These are phyloP conservation scores for Ogataea wickerhamii DNA, from an alignment of 805 yeast species.

Conservation along the genomic window DNA sequence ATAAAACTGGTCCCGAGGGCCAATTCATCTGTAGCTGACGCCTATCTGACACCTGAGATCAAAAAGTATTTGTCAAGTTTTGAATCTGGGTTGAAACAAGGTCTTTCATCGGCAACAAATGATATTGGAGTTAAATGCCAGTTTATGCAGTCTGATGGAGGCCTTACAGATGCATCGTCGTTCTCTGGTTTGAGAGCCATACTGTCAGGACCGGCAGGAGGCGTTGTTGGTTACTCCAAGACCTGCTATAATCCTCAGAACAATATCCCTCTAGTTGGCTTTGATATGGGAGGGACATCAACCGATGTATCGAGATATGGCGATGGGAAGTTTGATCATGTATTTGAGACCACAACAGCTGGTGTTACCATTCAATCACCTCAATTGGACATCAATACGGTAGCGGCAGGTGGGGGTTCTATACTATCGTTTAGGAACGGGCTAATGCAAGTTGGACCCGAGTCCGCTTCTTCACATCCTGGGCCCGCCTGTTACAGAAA, in stretches of 20 bases:
- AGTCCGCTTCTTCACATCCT: constrained; percentile 83
- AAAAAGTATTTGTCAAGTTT: constrained; percentile 60
- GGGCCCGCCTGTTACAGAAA: constrained; percentile 88
- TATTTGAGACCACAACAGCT: constrained; percentile 80
- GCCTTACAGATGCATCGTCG: constrained; percentile 75
- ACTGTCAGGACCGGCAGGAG: constrained; percentile 96
- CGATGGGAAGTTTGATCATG: constrained; percentile 65
- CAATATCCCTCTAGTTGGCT: constrained; percentile 65
- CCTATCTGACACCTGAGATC: constrained; percentile 78
- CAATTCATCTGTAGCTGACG: constrained; percentile 76
- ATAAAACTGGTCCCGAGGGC: constrained; percentile 73
- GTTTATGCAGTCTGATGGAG: constrained; percentile 98
- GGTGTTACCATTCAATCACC: constrained; percentile 83
- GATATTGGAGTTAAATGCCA: constrained; percentile 52
- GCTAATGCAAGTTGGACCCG: constrained; percentile 79
- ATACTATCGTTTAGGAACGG: constrained; percentile 66
- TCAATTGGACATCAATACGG: constrained; percentile 75
- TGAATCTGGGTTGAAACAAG: constrained; percentile 56
- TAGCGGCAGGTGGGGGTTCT: constrained; percentile 85
- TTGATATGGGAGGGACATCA: constrained; percentile 91
- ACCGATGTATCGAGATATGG: constrained; percentile 79
- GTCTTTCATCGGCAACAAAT: constrained; percentile 36
- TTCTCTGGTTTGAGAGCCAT: constrained; percentile 89
- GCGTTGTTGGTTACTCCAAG: constrained; percentile 88
- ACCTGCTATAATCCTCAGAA: constrained; percentile 66